These are phyloP conservation scores for Alternaria atra DNA, from an alignment of 2,329 filamentous ascomycete genomes.

Conservation along the genomic window DNA sequence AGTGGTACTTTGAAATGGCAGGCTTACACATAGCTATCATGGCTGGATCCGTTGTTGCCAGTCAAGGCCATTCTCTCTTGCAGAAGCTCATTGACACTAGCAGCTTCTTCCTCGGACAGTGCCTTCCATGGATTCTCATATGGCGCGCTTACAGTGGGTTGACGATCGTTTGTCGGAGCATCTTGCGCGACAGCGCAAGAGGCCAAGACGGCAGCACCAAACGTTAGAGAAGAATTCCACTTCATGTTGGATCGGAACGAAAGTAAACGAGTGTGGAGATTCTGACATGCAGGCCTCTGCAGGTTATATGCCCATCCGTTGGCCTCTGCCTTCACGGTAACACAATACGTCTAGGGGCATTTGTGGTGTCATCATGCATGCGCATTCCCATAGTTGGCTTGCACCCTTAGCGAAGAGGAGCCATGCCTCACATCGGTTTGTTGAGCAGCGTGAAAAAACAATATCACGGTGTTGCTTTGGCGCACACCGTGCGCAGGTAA, in stretches of 20 bases:
- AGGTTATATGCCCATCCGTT: slow-evolving; percentile 7
- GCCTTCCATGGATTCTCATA: slow-evolving; percentile 22
- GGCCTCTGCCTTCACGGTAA: neutral
- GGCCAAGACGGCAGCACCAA: slow-evolving; percentile 12
- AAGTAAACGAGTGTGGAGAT: neutral
- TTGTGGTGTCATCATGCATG: slow-evolving; percentile 4
- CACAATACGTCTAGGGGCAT: neutral
- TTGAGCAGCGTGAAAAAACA: neutral
- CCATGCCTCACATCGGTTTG: neutral
- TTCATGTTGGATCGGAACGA: slow-evolving; percentile 1
- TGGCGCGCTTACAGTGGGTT: slow-evolving; percentile 18
- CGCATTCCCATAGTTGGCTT: slow-evolving; percentile 3
- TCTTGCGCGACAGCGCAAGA: slow-evolving; percentile 12
- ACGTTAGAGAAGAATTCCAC: slow-evolving; percentile 5
- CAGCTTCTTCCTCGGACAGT: slow-evolving; percentile 20
- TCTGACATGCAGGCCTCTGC: neutral
- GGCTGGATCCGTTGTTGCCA: slow-evolving; percentile 19
- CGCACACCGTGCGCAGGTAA: neutral
- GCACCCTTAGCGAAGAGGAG: neutral
- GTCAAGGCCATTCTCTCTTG: slow-evolving; percentile 17
- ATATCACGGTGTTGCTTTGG: slow-evolving; percentile 1
- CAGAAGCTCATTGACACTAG: slow-evolving; percentile 18
- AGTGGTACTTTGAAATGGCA: neutral
- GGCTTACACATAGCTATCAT: slow-evolving; percentile 25
- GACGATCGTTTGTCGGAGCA: slow-evolving; percentile 3